These are phyloP conservation scores for Funneliformis geosporum DNA, from an alignment of 192 early-diverging fungal genomes.

Conservation along the genomic window DNA sequence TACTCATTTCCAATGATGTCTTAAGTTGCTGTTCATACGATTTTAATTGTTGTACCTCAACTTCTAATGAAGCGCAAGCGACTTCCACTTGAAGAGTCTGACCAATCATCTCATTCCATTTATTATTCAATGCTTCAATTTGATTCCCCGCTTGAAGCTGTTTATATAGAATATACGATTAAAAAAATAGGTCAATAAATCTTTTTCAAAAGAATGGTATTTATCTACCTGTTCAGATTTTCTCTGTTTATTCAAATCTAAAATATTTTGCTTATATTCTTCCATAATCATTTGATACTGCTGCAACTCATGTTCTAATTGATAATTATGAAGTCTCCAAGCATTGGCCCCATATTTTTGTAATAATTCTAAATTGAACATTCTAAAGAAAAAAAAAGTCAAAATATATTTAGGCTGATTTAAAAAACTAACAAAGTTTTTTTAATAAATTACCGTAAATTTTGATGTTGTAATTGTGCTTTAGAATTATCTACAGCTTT, in stretches of 20 bases:
- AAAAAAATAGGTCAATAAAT: background rate
- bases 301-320: constrained; percentile 46
- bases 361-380: constrained; percentile 52
- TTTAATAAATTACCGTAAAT: constrained; percentile 44
- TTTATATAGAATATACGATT: background rate
- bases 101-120: constrained; percentile 55
- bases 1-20: background rate
- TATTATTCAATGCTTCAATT: constrained; percentile 48
- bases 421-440: constrained; percentile 29
- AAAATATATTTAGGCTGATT: background rate
- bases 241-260: constrained; percentile 53
- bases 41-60: constrained; percentile 7
- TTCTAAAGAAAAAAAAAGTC: constrained; percentile 24
- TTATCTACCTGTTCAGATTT: constrained; percentile 52
- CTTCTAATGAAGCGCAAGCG: constrained; percentile 12
- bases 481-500: constrained; percentile 54
- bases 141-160: constrained; percentile 45
- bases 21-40: constrained; percentile 4
- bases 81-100: constrained; percentile 43
- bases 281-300: constrained; percentile 47
- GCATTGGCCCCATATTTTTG: constrained; percentile 59
- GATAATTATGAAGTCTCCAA: constrained; percentile 61
- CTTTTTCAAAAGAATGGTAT: background rate
- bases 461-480: constrained; percentile 54
- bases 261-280: constrained; percentile 42